A percentile compares a stretch with the other conserved stretches of the same genome.
Conservation (phyloP, 495 filamentous ascomycete genomes). For the Neurospora sp. region DNA sequence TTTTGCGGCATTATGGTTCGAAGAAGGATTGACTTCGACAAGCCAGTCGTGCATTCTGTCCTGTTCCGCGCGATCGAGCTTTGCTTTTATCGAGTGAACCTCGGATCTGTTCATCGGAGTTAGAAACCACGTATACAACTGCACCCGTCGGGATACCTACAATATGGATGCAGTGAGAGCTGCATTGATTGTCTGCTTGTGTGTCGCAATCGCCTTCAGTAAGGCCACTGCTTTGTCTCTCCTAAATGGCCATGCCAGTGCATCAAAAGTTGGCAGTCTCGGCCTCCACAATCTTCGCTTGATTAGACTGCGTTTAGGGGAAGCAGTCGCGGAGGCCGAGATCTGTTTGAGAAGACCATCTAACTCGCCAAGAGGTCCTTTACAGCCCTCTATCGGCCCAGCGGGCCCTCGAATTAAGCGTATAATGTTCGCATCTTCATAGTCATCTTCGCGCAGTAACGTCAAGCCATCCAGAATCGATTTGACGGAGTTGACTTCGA, state of each 20-base stretch:
- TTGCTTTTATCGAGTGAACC: not conserved
- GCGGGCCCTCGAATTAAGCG: not conserved
- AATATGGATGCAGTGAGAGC: not conserved
- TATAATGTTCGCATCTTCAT: not conserved
- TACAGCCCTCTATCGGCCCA: slow-evolving; percentile 3
- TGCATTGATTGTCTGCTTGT: slow-evolving; percentile 15
- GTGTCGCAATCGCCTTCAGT: slow-evolving; percentile 13
- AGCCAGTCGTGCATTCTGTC: slow-evolving; percentile 1
- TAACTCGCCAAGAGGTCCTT: no score
- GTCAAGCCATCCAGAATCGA: not conserved
- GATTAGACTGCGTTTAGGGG: fast-evolving
- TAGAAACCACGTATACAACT: not conserved
- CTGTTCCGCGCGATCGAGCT: not conserved
- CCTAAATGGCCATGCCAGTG: slow-evolving; percentile 18
- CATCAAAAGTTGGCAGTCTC: not conserved
- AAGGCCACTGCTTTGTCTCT: slow-evolving; percentile 9
- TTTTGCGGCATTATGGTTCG: slow-evolving; percentile 9
- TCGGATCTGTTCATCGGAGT: not conserved
- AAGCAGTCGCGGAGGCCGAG: not conserved
- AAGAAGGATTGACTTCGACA: slow-evolving; percentile 3
- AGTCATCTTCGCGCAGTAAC: not conserved
- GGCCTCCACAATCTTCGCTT: not conserved
- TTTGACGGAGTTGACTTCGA: not conserved
- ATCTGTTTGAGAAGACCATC: fast-evolving
- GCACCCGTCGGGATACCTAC: not conserved